Evolutionary conservation across 1,139 yeast genomes (phyloP), one percentile per base, ranked within the genome.

Genomic region (Petasospora rhodanensis): DNA sequence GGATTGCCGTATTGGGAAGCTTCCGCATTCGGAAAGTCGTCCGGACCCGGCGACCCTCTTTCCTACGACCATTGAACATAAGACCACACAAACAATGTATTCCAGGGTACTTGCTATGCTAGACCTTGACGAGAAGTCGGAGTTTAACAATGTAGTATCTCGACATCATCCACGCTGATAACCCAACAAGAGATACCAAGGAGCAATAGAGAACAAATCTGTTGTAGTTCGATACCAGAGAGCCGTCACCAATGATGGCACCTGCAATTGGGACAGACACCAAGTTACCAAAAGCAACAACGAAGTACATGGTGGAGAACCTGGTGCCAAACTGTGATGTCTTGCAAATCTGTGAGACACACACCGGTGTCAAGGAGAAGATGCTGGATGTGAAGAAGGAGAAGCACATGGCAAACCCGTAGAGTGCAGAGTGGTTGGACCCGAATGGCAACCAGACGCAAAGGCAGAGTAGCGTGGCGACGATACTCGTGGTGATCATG

Each of bases 381-480:
- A 70, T 59, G 1, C 70, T 63, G 4, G 73, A 70, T 5, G 68
- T 59, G 40, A 67, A 64, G 49, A 74, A 71, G 1, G 84, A 83
- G 42, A 70, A 72, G 1, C 69, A 29, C 6, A 64, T 64, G 6
- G 76, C 62, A 48, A 75, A 76, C 0, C 62, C 61, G 18, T 41
- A 48, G 5, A 48, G 32, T 1, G 40, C 44, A 6, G 30, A 26
- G 6, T 69, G 56, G 28, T 58, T 51, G n/a, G 54, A 49, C 13
- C 63, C 80, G 40, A 75, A 68, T 7, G 79, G 80, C 8, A 72
- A 52, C 81, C 80, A 76, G 10, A 76, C 42, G 3, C 60, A 52
- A 32, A 73, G 54, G 15, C 62, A 57, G 7, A 63, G 57, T 23
- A 75, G 15, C 1, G 68, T 64, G 20, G 73, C 59, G 29, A 66